Percentiles rank a stretch among this genome's conserved stretches.
phyloP scores from a whole-genome alignment of 73 alveolate genomes.

The Vitrella brassicaformis region DNA sequence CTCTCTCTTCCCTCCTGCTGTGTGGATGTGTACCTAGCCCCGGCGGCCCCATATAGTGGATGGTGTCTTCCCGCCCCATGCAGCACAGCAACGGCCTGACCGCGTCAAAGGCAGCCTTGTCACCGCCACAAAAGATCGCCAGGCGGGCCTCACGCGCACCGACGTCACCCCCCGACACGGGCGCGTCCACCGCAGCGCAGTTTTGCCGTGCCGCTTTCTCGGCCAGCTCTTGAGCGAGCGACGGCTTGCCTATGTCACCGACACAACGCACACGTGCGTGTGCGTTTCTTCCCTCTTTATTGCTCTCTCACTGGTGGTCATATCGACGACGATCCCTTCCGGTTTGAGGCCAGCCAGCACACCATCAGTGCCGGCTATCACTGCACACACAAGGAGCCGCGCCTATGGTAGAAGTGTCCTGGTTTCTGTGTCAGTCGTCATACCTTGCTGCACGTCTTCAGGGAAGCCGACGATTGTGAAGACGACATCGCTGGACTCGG shows the following conservation, averaged over 20 bases:
- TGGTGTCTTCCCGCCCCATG: constrained; percentile 44
- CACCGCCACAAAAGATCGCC: constrained; percentile 67
- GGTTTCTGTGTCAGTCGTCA: background rate
- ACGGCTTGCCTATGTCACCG: too few relatives aligned
- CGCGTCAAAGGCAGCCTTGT: constrained; percentile 44
- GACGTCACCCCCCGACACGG: constrained; percentile 69
- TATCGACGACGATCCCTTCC: constrained; percentile 58
- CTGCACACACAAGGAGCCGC: background rate
- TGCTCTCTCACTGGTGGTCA: constrained; percentile 68
- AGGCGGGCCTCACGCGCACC: constrained; percentile 76
- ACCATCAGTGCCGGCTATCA: constrained; percentile 54
- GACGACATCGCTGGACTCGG: constrained; percentile 50
- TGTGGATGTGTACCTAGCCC: background rate
- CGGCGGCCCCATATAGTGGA: background rate
- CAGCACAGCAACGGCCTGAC: constrained; percentile 29
- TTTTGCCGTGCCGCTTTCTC: constrained; percentile 42
- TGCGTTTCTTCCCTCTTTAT: too few relatives aligned
- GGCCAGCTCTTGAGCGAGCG: constrained; percentile 46
- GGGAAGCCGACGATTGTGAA: constrained; percentile 77
- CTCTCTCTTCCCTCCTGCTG: too few relatives aligned
- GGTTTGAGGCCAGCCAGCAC: constrained; percentile 55
- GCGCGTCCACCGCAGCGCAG: constrained; percentile 59
- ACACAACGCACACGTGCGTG: too few relatives aligned
- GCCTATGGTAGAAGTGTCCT: background rate
- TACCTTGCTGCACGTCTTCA: constrained; percentile 53